Base-by-base conservation (phyloP, 495 filamentous ascomycete genomes). In the Talaromyces proteolyticus region DNA sequence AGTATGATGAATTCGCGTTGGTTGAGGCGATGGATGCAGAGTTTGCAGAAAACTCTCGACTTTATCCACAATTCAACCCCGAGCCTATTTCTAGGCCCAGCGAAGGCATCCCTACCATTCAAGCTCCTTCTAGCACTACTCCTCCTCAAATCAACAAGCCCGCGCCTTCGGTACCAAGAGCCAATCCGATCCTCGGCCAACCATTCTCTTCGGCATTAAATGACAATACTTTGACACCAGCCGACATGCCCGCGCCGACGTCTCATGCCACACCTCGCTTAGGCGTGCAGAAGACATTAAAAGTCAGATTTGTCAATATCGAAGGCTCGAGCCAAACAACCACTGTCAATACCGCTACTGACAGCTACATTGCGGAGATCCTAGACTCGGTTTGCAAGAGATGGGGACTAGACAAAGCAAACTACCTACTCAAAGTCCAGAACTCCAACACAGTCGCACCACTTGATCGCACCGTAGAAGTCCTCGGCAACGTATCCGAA, bases 281-380 rank as follows among this genome's bases (percentile, higher is more conserved):
- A 43, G 93, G 91, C 16, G 78, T 89, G n/a, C 79, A 88, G 42
- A 94, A 91, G 70, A 86, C 91, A 4, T 60, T 98, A 18, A 85
- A 86, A 39, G 87, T 98, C 44, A 85, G 91, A 52, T 92, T 88
- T 58, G 79, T 85, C 19, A 90, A 94, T 53, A 60, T 82, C 10
- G 79, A 85, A 49, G 81, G 77, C 36, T 78, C 76, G 20, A 73
- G 76, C 0, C 77, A 81, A 51, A 67, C 67, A 7, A 81, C 86
- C 40, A 87, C 86, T 1, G 70, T 96, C 12, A 87, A 90, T 57
- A 88, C 91, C 18, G 91, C 89, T 3, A 91, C 89, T 2, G 93
- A 96, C 58, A 96, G 88, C 34, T 97, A 95, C 61, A 82, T 98
- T 22, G 91, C 89, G 12, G 93, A 98, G 64, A 83, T 97, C 22